Base-by-base conservation (phyloP, 2,329 filamentous ascomycete species). In the Fusarium algeriense region DNA sequence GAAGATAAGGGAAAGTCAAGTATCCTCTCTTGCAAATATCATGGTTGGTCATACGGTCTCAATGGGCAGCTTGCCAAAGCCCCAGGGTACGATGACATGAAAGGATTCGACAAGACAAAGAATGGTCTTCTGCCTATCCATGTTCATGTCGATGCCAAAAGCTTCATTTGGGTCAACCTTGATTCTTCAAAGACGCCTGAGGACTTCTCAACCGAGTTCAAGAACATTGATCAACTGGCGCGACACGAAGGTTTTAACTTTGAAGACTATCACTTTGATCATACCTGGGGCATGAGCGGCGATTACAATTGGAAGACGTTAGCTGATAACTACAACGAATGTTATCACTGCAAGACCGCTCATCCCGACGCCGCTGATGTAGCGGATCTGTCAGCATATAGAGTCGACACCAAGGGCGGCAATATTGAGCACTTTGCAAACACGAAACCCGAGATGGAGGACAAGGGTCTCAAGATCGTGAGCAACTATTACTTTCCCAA, bases 261-360 rank as follows among this genome's bases (percentile, higher is more conserved):
- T 45, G 80, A 84, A 0, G 80, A 88, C 35, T 91, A 88, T 74
- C 72, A 79, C 3, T 90, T 88, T 64, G 86, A 89, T 69, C 86
- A 89, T 72, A 77, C 78, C 12, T 89, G 86, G 85, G 82, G 86
- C 49, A 85, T 87, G 82, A 82, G 85, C 19, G 84, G 84, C 0
- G 81, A 84, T 19, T 87, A 85, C 69, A 89, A 89, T 78, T 90
- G 88, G 87, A 89, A 89, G 78, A 85, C 85, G 5, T 76, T 88
- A 26, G 84, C 84, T 1, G 67, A 70, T 17, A 70, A 70, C n/a
- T 69, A 70, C 11, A 69, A 70, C 8, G 66, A 69, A 19, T 69
- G 67, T 15, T 70, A 71, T 12, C 69, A 72, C 28, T 72, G 69
- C 30, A 66, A 67, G 13, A 61, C 61, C 0, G 52, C 69, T 0